Evolutionary conservation across 2,329 filamentous ascomycete genomes (phyloP), one percentile per base, ranked within the genome.

Genomic region (Aureobasidium sp.): DNA sequence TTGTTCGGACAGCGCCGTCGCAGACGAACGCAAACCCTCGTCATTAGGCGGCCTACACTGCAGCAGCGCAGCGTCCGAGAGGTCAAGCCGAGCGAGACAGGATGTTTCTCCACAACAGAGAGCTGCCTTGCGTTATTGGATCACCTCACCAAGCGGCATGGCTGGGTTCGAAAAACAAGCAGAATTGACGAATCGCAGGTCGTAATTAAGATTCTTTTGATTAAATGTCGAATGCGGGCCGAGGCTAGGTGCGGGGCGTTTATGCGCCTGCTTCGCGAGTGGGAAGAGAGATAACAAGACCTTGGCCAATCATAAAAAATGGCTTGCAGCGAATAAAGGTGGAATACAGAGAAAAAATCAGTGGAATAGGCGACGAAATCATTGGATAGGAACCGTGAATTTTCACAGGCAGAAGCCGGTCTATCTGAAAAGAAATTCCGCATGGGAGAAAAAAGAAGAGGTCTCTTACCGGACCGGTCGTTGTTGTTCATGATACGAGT

Each of bases 401-500:
- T 58, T 48, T 58, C 31, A 39, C 39, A 31, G 55, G 55, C 42
- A 39, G 34, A 48, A 37, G 55, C 55, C 55, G 34, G 55, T 58
- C 55, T 58, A 58, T 58, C 55, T 58, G 53, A 57, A 27, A 48
- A 27, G 29, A 48, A 47, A 31, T 36, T 36, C n/a, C 39, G 12
- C 12, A 15, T 36, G 29, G 31, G 9, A 29, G 14, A 55, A 45
- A 36, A 45, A 44, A 57, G n/a, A 45, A 44, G 42, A 58, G 55
- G 55, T 48, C 55, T 58, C 53, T 44, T 57, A 57, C 53, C 53
- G 53, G 53, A 57, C 53, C 53, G 29, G 47, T 51, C 42, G n/a
- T 61, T 61, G 57, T 45, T 61, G 58, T 47, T 61, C 55, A 48
- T 58, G 42, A 58, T 47, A 58, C 55, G 55, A 37, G 42, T 39